phyloP scores from a whole-genome alignment of 2,329 filamentous ascomycete species.

The Aspergillus candidus region DNA sequence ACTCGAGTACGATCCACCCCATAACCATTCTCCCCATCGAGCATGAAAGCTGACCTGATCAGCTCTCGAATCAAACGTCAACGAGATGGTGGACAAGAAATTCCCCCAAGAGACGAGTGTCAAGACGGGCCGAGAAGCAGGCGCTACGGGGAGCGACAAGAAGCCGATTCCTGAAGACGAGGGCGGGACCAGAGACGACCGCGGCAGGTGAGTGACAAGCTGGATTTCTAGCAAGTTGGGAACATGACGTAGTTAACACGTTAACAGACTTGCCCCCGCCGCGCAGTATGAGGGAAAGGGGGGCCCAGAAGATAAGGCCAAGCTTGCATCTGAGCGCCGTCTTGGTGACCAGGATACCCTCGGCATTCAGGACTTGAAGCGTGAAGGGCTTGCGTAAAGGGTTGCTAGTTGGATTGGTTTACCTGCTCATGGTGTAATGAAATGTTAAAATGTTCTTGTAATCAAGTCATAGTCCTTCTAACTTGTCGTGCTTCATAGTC shows the following conservation, averaged over 20 bases:
- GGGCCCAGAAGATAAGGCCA: slow-evolving; percentile 32
- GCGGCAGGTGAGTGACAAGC: slow-evolving; percentile 27
- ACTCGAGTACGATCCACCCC: slow-evolving; percentile 29
- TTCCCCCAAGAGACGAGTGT: slow-evolving; percentile 32
- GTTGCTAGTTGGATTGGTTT: slow-evolving; percentile 8
- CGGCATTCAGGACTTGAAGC: slow-evolving; percentile 21
- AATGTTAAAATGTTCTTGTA: no score
- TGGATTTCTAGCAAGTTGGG: slow-evolving; percentile 2
- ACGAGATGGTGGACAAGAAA: slow-evolving; percentile 33
- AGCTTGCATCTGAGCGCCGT: slow-evolving; percentile 20
- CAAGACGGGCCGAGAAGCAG: slow-evolving; percentile 32
- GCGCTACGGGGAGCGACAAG: slow-evolving; percentile 32
- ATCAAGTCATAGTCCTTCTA: no score
- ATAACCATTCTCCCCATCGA: background rate
- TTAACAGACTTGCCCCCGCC: slow-evolving; percentile 28
- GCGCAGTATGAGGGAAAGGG: slow-evolving; percentile 31
- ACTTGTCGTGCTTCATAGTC: no score
- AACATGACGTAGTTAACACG: background rate
- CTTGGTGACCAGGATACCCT: slow-evolving; percentile 24
- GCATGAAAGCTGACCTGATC: background rate
- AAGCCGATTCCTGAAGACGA: slow-evolving; percentile 38
- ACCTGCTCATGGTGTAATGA: no score
- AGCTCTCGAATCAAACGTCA: slow-evolving; percentile 39
- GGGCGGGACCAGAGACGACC: slow-evolving; percentile 35
- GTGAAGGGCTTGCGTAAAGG: slow-evolving; percentile 14